Conservation (phyloP, 2,329 filamentous ascomycete species). For the Alternaria conjuncta region DNA sequence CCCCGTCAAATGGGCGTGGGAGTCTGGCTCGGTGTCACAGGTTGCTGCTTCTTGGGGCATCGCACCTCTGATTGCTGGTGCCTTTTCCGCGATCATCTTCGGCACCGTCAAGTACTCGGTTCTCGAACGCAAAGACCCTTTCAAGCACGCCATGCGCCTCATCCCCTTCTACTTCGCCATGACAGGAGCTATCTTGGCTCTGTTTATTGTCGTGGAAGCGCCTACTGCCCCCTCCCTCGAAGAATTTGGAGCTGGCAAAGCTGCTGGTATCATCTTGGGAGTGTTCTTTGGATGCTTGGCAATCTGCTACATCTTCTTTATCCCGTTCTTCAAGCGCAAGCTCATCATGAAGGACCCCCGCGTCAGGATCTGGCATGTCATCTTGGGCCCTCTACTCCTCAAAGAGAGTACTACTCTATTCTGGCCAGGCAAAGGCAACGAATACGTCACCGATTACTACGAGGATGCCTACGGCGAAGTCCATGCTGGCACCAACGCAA, state of each 20-base stretch:
- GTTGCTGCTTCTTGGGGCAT: slow-evolving; percentile 57
- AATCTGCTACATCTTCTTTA: slow-evolving; percentile 36
- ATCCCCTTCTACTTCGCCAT: slow-evolving; percentile 59
- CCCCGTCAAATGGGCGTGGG: slow-evolving; percentile 34
- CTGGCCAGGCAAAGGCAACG: slow-evolving; percentile 49
- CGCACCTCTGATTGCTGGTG: slow-evolving; percentile 56
- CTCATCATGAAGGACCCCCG: slow-evolving; percentile 34
- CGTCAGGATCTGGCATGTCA: slow-evolving; percentile 33
- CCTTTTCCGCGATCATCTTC: slow-evolving; percentile 59
- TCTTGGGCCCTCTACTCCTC: slow-evolving; percentile 49
- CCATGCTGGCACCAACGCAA: slow-evolving; percentile 21
- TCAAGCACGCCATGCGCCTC: slow-evolving; percentile 58
- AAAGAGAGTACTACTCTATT: slow-evolving; percentile 50
- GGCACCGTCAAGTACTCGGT: slow-evolving; percentile 58
- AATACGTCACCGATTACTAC: slow-evolving; percentile 52
- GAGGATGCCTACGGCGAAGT: slow-evolving; percentile 38
- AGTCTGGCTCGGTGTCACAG: slow-evolving; percentile 34
- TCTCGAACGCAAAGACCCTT: slow-evolving; percentile 57
- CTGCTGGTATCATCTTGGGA: slow-evolving; percentile 34
- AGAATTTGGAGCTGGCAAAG: slow-evolving; percentile 40
- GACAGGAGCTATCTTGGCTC: slow-evolving; percentile 57
- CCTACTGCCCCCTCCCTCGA: slow-evolving; percentile 42
- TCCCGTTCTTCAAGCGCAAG: slow-evolving; percentile 38
- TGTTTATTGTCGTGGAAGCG: slow-evolving; percentile 65
- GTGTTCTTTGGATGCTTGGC: slow-evolving; percentile 31